These are phyloP conservation scores for Aristolochia californica DNA, from an alignment of 164 flowering plant genomes.

Conservation along the genomic window DNA sequence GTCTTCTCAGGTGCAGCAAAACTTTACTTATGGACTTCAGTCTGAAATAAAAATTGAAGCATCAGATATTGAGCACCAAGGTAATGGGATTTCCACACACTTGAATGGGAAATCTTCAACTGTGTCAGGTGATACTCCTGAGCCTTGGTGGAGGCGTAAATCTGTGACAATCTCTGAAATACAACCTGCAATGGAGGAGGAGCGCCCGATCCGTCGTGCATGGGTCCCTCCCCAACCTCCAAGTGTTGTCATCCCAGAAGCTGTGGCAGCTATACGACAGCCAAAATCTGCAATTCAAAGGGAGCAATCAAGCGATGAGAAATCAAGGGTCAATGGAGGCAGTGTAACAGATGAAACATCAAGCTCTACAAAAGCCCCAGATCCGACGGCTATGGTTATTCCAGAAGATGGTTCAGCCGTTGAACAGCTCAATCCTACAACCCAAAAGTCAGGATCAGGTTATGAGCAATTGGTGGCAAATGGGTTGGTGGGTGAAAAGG, in stretches of 20 bases:
- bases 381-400: constrained; percentile 1
- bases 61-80: constrained; percentile 20
- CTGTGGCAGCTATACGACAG: constrained; percentile 83
- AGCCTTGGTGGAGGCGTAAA: constrained; percentile 59
- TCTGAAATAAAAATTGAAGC: constrained; percentile 24
- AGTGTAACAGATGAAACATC: constrained; percentile 39
- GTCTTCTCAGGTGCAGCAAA: constrained; percentile 29
- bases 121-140: constrained; percentile 20
- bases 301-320: constrained; percentile 34
- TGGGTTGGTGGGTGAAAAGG: no score
- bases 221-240: constrained; percentile 98
- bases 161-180: constrained; percentile 52
- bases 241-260: constrained; percentile 79
- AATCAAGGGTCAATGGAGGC: constrained; percentile 20
- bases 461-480: no score
- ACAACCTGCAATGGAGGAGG: constrained; percentile 25
- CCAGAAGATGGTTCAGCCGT: no score
- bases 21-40: constrained; percentile 19
- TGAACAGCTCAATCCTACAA: no score
- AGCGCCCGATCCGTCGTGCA: constrained; percentile 35
- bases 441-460: no score
- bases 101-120: constrained; percentile 17
- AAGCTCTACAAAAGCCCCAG: constrained; percentile 42
- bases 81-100: constrained; percentile 23
- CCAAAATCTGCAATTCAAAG: constrained; percentile 38